Percentiles rank a stretch among this genome's conserved stretches.
Evolutionary conservation across 805 yeast genomes (phyloP).

Genomic region (Lipomyces mesembrius): DNA sequence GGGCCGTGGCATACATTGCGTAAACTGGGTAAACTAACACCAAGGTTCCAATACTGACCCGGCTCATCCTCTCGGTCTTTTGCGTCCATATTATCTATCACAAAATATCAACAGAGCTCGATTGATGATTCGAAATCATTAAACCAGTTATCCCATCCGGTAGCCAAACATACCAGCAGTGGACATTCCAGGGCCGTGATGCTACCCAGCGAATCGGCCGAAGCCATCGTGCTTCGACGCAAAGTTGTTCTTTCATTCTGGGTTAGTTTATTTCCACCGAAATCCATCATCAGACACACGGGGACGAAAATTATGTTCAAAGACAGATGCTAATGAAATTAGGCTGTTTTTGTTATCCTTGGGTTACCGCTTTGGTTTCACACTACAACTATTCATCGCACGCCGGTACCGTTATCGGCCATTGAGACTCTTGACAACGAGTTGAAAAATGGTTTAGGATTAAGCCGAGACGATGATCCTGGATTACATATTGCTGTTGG

Average conservation of each 20-base stretch:
- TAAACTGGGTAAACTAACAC: no score
- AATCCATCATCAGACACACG: neutral
- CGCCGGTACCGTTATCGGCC: conserved; percentile 58
- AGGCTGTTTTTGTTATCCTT: conserved; percentile 44
- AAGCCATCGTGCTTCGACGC: conserved; percentile 23
- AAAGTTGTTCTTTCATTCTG: conserved; percentile 36
- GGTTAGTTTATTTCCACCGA: conserved; percentile 14
- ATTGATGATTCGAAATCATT: neutral
- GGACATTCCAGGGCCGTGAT: neutral
- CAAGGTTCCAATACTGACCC: no score
- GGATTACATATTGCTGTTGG: conserved; percentile 7
- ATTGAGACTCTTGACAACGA: conserved; percentile 47
- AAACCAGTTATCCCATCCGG: neutral
- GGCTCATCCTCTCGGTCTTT: no score
- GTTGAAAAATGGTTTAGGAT: conserved; percentile 42
- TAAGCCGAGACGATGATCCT: conserved; percentile 29
- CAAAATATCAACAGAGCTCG: neutral
- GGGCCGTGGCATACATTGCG: no score
- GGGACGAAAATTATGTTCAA: neutral
- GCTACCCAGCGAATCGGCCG: conserved; percentile 18
- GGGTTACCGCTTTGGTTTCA: conserved; percentile 65
- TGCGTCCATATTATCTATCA: neutral
- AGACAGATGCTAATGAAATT: neutral
- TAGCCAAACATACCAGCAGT: conserved; percentile 1
- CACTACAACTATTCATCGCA: conserved; percentile 68